Evolutionary conservation across 1,139 yeast species (phyloP).

Genomic region (Candida labiduridarum): DNA sequence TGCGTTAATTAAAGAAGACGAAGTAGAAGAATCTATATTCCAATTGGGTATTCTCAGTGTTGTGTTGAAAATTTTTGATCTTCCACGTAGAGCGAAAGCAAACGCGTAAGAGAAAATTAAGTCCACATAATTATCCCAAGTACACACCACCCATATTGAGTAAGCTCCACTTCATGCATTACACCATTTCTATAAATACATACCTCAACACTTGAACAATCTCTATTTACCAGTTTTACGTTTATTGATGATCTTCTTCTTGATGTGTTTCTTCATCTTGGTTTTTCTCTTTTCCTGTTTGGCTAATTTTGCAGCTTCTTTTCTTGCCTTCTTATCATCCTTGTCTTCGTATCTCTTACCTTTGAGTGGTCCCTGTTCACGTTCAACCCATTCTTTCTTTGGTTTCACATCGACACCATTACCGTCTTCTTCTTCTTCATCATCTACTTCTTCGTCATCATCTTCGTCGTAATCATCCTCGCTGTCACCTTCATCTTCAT

Average conservation of each 20-base stretch:
- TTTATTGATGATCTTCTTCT: slow-evolving; percentile 74
- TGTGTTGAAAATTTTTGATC: slow-evolving; percentile 11
- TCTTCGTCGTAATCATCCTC: slow-evolving; percentile 27
- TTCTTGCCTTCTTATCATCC: slow-evolving; percentile 81
- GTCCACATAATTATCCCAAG: background rate
- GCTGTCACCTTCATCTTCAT: slow-evolving; percentile 20
- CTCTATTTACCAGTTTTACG: slow-evolving; percentile 31
- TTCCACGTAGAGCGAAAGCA: slow-evolving; percentile 9
- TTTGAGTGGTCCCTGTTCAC: slow-evolving; percentile 39
- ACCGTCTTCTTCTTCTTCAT: slow-evolving; percentile 27
- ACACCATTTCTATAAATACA: background rate
- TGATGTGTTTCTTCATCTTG: slow-evolving; percentile 89
- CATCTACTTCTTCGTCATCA: slow-evolving; percentile 37
- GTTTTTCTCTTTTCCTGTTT: slow-evolving; percentile 86
- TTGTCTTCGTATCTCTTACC: slow-evolving; percentile 85
- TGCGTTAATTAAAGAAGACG: background rate
- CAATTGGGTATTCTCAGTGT: background rate
- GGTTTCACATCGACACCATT: slow-evolving; percentile 22
- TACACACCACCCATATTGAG: slow-evolving; percentile 5
- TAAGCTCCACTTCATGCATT: background rate
- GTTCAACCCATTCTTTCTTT: slow-evolving; percentile 47
- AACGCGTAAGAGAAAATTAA: slow-evolving; percentile 2
- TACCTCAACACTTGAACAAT: background rate
- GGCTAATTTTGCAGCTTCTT: slow-evolving; percentile 79
- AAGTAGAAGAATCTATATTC: background rate